Evolutionary conservation across 805 yeast species (phyloP).

Genomic region (Kodamaea leandrae): DNA sequence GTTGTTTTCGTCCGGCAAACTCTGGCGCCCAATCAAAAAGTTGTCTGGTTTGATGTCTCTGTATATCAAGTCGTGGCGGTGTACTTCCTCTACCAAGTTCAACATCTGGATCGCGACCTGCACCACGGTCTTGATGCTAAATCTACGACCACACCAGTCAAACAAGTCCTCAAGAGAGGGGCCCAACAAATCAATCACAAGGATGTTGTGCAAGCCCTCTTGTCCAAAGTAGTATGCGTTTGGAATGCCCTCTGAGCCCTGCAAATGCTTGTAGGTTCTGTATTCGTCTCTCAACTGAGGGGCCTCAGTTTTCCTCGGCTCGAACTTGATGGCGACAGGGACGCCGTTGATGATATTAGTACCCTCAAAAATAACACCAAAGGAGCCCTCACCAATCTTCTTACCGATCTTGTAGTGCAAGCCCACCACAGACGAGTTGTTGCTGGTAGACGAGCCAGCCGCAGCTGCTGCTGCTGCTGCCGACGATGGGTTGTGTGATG

Average conservation of each 20-base stretch:
- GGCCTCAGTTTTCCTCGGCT: slow-evolving; percentile 76
- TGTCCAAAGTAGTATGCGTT: slow-evolving; percentile 82
- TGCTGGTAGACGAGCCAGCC: slow-evolving; percentile 17
- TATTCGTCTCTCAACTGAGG: slow-evolving; percentile 83
- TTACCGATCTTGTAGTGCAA: slow-evolving; percentile 77
- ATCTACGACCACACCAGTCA: slow-evolving; percentile 84
- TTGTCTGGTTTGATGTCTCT: slow-evolving; percentile 85
- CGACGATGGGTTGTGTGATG: slow-evolving; percentile 23
- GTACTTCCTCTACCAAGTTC: slow-evolving; percentile 65
- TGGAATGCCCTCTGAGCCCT: slow-evolving; percentile 73
- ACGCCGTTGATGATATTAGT: slow-evolving; percentile 63
- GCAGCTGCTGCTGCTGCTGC: slow-evolving; percentile 15
- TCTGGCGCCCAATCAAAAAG: slow-evolving; percentile 66
- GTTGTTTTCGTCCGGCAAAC: slow-evolving; percentile 57
- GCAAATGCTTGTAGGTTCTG: slow-evolving; percentile 69
- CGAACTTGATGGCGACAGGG: slow-evolving; percentile 77
- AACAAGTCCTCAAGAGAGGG: slow-evolving; percentile 81
- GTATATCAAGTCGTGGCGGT: slow-evolving; percentile 72
- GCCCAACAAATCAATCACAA: slow-evolving; percentile 73
- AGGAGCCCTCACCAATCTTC: slow-evolving; percentile 85
- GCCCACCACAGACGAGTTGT: slow-evolving; percentile 48
- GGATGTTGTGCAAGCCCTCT: slow-evolving; percentile 76
- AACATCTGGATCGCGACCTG: slow-evolving; percentile 79
- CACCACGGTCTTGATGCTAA: slow-evolving; percentile 68
- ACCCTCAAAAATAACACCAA: slow-evolving; percentile 83